phyloP scores from a whole-genome alignment of 345 rosid species.

The Brassica juncea region DNA sequence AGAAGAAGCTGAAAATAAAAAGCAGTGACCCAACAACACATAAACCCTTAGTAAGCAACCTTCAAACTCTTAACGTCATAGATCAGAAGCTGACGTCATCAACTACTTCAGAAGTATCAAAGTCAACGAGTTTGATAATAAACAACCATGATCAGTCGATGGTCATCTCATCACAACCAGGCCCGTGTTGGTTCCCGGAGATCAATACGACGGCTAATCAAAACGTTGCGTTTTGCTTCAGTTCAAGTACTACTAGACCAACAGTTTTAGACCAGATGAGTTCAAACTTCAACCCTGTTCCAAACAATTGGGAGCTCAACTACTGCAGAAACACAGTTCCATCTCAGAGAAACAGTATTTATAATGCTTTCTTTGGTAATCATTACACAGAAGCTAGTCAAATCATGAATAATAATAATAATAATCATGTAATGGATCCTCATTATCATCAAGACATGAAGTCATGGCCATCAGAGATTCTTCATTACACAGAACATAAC shows the following conservation, averaged over 20 bases:
- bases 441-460: constrained; percentile 29
- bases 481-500: constrained; percentile 31
- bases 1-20: constrained; percentile 60
- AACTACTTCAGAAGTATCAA: constrained; percentile 22
- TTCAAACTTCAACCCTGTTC: constrained; percentile 58
- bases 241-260: constrained; percentile 36
- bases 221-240: constrained; percentile 47
- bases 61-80: constrained; percentile 46
- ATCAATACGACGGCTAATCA: constrained; percentile 22
- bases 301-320: constrained; percentile 48
- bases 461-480: constrained; percentile 38
- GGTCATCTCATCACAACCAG: constrained; percentile 36
- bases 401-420: constrained; percentile 10
- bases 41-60: constrained; percentile 47
- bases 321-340: constrained; percentile 35
- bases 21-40: constrained; percentile 44
- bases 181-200: constrained; percentile 26
- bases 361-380: constrained; percentile 36
- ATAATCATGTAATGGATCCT: background rate
- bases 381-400: constrained; percentile 31
- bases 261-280: constrained; percentile 44
- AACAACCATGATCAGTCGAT: constrained; percentile 37
- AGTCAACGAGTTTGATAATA: constrained; percentile 40
- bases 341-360: constrained; percentile 35
- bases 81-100: constrained; percentile 40